Conservation (phyloP, 106 monocot genomes). For the Ottelia alismoides region DNA sequence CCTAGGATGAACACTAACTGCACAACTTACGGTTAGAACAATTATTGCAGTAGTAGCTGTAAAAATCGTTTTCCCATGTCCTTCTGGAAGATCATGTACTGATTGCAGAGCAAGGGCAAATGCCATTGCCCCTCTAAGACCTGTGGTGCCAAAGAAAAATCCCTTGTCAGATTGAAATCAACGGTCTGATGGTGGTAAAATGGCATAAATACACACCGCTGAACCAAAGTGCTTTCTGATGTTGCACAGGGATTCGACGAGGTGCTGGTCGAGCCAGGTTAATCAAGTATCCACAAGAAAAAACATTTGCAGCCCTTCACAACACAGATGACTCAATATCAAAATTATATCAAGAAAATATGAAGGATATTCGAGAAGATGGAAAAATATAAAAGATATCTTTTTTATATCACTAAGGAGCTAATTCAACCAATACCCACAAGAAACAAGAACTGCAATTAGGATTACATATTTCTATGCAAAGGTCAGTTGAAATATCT, state of each 20-base stretch:
- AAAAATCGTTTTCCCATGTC: slow-evolving; percentile 91
- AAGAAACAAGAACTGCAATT: no score
- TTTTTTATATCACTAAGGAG: no score
- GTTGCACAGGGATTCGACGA: slow-evolving; percentile 65
- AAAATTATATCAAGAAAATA: neutral
- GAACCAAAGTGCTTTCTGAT: slow-evolving; percentile 98
- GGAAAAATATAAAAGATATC: no score
- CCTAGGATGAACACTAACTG: no score
- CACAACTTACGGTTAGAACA: slow-evolving; percentile 78
- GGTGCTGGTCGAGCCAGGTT: slow-evolving; percentile 68
- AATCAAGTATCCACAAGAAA: slow-evolving; percentile 83
- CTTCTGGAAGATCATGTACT: slow-evolving; percentile 92
- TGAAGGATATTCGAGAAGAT: no score
- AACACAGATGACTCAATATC: neutral
- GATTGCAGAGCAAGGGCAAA: slow-evolving; percentile 99
- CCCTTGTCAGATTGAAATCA: no score
- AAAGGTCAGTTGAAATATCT: no score
- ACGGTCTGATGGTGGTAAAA: no score
- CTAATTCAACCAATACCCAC: no score
- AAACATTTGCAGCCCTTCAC: slow-evolving; percentile 90
- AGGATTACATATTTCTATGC: no score
- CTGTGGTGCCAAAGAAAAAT: no score
- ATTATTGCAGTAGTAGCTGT: slow-evolving; percentile 94
- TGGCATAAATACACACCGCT: slow-evolving; percentile 83
- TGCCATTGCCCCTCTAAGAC: slow-evolving; percentile 98